These are phyloP conservation scores for Xerocomus cyaneibrunnescens DNA, from an alignment of 1,284 basidiomycete species.

Conservation along the genomic window DNA sequence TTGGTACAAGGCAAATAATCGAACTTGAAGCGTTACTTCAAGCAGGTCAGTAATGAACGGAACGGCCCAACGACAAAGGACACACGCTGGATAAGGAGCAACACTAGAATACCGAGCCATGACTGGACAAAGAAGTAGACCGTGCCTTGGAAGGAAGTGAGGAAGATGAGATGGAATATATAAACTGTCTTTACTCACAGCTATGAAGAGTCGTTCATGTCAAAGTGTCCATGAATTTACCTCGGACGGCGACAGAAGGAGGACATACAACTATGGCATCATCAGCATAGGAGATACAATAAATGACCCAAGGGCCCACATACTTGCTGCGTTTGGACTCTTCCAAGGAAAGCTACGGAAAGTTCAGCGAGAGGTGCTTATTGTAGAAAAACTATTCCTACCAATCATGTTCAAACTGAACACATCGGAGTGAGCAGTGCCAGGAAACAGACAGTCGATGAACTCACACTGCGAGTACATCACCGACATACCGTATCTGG, in stretches of 20 bases:
- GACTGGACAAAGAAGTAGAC: conserved; percentile 3
- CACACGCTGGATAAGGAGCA: conserved; percentile 17
- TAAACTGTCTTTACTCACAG: conserved; percentile 5
- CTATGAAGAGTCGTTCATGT: background rate
- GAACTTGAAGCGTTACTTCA: conserved; percentile 17
- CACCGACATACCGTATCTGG: conserved; percentile 26
- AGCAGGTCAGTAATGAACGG: background rate
- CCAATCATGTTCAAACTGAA: conserved; percentile 21
- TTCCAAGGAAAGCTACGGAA: conserved; percentile 18
- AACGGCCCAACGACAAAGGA: background rate
- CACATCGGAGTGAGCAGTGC: background rate
- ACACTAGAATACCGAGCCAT: background rate
- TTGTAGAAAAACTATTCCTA: background rate
- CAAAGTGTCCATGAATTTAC: background rate
- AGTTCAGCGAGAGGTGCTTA: background rate
- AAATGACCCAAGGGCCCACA: background rate
- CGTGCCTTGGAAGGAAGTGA: conserved; percentile 6
- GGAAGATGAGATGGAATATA: background rate
- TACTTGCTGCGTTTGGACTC: conserved; percentile 12
- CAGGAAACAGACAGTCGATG: background rate
- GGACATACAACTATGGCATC: conserved; percentile 13
- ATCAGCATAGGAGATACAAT: background rate
- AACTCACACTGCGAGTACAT: conserved; percentile 23
- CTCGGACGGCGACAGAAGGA: too few species aligned
- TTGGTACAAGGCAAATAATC: conserved; percentile 19